Percentiles rank a stretch among this genome's conserved stretches.
These are phyloP conservation scores for Iris pallida DNA, from an alignment of 116 monocot genomes.

Conservation along the genomic window DNA sequence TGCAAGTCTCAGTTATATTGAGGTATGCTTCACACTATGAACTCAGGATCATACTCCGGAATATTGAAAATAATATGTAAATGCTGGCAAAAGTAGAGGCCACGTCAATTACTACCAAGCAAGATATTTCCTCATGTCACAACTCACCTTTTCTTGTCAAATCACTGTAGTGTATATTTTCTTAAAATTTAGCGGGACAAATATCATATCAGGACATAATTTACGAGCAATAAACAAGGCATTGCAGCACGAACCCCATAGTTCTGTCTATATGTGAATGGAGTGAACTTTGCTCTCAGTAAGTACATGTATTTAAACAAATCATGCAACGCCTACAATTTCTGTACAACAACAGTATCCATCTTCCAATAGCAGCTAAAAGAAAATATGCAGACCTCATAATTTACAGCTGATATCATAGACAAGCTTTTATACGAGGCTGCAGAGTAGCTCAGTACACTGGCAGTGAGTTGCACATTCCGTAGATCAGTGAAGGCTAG, in stretches of 20 bases:
- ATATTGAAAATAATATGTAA: conserved; percentile 61
- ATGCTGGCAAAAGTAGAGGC: too few species aligned
- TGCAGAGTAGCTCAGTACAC: too few species aligned
- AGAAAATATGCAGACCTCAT: conserved; percentile 54
- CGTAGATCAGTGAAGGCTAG: too few species aligned
- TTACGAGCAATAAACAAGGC: conserved; percentile 96
- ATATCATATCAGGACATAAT: conserved; percentile 78
- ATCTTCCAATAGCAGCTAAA: background rate
- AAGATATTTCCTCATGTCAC: conserved; percentile 1
- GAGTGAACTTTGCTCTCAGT: background rate
- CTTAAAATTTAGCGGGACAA: conserved; percentile 86
- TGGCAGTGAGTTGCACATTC: too few species aligned
- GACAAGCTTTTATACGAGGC: too few species aligned
- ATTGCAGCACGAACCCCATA: conserved; percentile 99
- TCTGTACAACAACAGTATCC: background rate
- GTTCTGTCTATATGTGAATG: conserved; percentile 70
- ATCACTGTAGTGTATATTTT: conserved; percentile 82
- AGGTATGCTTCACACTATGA: conserved; percentile 95
- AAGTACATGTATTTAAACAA: background rate
- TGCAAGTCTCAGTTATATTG: conserved; percentile 74
- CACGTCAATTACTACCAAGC: conserved; percentile 4
- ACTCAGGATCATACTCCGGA: conserved; percentile 71
- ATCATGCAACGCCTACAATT: conserved; percentile 2
- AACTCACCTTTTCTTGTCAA: conserved; percentile 80
- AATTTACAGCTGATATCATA: conserved; percentile 98